phyloP scores from a whole-genome alignment of 306 rosid genomes.

The Senna siamea region DNA sequence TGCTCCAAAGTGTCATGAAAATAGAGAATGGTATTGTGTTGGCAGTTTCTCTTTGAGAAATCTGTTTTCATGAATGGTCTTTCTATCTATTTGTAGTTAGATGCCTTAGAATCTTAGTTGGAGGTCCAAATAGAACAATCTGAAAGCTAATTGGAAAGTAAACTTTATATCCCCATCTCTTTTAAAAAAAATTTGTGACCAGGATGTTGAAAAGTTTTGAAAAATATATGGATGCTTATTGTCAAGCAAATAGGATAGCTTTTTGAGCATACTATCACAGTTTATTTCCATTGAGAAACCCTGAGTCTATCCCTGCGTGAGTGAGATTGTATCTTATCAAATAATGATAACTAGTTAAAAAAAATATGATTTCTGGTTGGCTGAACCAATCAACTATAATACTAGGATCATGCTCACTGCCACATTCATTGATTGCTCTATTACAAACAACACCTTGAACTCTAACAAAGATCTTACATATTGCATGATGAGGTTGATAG shows the following conservation, averaged over 20 bases:
- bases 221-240: not conserved
- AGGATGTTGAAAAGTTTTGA: not conserved
- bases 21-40: conserved; percentile 83
- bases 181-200: not conserved
- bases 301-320: not conserved
- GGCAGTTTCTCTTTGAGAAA: conserved; percentile 15
- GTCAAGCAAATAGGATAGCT: not conserved
- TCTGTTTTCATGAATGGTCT: conserved; percentile 14
- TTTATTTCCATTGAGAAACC: not conserved
- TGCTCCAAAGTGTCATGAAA: conserved; percentile 93
- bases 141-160: conserved; percentile 5
- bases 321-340: not conserved
- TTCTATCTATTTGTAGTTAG: conserved; percentile 7
- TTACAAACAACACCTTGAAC: not conserved
- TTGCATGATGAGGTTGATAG: not conserved
- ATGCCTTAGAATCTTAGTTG: conserved; percentile 1
- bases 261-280: not conserved
- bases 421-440: not conserved
- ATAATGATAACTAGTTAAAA: not conserved
- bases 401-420: not conserved
- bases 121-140: conserved; percentile 3
- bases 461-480: not conserved
- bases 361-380: not conserved
- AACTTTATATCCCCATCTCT: not conserved
- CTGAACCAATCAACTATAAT: not conserved